phyloP scores from a whole-genome alignment of 495 filamentous ascomycete genomes.

The Letharia lupina region DNA sequence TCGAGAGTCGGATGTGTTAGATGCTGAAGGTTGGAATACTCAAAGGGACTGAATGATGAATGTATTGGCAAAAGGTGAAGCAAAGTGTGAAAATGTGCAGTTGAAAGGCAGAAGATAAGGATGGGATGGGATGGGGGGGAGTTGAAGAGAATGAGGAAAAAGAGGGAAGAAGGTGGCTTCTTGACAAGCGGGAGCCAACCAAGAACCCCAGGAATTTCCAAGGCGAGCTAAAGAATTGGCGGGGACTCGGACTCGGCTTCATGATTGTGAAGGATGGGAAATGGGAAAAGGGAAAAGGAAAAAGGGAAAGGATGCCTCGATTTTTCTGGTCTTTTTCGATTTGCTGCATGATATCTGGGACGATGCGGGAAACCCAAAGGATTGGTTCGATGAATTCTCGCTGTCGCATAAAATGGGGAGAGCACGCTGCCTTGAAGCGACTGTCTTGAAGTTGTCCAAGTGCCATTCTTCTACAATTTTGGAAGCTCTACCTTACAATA shows the following conservation, averaged over 20 bases:
- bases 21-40: not conserved
- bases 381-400: not conserved
- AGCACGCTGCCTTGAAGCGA: not conserved
- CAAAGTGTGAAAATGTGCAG: not conserved
- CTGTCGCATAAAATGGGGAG: not conserved
- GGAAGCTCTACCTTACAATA: not conserved
- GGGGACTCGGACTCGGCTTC: not conserved
- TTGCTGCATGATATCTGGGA: not conserved
- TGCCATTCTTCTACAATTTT: not conserved
- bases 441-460: not conserved
- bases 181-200: conserved; percentile 15
- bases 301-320: not conserved
- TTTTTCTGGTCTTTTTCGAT: not conserved
- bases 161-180: conserved; percentile 6
- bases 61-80: not conserved
- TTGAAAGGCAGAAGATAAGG: not conserved
- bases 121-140: not conserved
- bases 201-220: conserved; percentile 9
- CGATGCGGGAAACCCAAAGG: not conserved
- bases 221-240: conserved; percentile 15
- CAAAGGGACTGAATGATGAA: too few relatives aligned
- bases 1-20: not conserved
- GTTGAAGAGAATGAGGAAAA: not conserved
- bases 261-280: not conserved
- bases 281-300: not conserved